Evolutionary conservation across 2,329 filamentous ascomycete species (phyloP).

Genomic region (Penicillium sp.): DNA sequence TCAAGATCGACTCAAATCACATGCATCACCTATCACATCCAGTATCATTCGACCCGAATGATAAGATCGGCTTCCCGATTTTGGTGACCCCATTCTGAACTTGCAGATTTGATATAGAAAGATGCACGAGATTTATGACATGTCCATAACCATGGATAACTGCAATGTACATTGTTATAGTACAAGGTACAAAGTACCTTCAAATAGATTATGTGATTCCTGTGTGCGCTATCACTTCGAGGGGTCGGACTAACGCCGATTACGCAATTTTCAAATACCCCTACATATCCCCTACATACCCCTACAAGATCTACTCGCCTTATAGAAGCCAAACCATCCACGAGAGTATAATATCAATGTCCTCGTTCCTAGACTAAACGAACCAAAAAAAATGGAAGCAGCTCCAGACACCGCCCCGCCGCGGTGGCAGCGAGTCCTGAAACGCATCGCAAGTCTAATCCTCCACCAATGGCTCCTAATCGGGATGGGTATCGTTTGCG

Average conservation of each 20-base stretch:
- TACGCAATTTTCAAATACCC: constrained; percentile 8
- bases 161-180: background rate
- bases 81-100: constrained; percentile 6
- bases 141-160: background rate
- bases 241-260: constrained; percentile 21
- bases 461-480: constrained; percentile 65
- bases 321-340: background rate
- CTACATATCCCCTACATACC: background rate
- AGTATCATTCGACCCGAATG: background rate
- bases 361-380: background rate
- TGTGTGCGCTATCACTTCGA: constrained; percentile 13
- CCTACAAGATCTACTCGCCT: background rate
- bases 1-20: background rate
- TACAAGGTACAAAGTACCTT: background rate
- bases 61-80: constrained; percentile 18
- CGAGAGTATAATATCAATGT: background rate
- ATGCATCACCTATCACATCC: background rate
- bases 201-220: background rate
- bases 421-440: constrained; percentile 16
- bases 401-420: background rate
- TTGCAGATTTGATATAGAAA: background rate
- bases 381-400: background rate
- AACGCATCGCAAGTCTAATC: constrained; percentile 29
- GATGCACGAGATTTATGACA: background rate
- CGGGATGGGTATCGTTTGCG: constrained; percentile 56